Conservation (phyloP, 345 rosid species). For the Gossypium bickii region DNA sequence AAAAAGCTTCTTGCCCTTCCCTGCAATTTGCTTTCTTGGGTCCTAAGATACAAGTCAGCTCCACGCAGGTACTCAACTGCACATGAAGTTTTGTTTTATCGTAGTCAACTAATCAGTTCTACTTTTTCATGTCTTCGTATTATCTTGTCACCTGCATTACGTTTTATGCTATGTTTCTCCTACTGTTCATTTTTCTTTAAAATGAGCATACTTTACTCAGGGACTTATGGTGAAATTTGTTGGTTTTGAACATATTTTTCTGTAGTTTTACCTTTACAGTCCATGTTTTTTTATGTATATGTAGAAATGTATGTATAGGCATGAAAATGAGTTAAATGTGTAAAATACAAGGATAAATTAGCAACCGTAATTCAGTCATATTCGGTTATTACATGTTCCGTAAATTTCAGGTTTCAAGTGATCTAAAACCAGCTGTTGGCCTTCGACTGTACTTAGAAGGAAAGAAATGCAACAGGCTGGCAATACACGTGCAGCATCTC, state of each 20-base stretch:
- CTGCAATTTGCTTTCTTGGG: constrained; percentile 58
- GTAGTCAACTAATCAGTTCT: background rate
- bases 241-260: background rate
- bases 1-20: constrained; percentile 46
- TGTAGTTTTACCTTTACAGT: background rate
- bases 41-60: constrained; percentile 47
- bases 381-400: background rate
- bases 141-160: no score
- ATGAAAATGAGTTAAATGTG: background rate
- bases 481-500: constrained; percentile 63
- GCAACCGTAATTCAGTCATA: background rate
- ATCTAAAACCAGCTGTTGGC: constrained; percentile 58
- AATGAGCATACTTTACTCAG: background rate
- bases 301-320: background rate
- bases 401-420: constrained; percentile 50
- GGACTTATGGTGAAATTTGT: background rate
- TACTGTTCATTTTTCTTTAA: no score
- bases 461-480: constrained; percentile 57
- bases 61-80: constrained; percentile 40
- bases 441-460: constrained; percentile 65
- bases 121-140: background rate
- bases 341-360: background rate
- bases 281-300: background rate
- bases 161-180: no score
- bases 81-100: background rate